A percentile compares a stretch with the other conserved stretches of the same genome.
Evolutionary conservation across 2,329 filamentous ascomycete genomes (phyloP).

Genomic region (Clonostachys chloroleuca): DNA sequence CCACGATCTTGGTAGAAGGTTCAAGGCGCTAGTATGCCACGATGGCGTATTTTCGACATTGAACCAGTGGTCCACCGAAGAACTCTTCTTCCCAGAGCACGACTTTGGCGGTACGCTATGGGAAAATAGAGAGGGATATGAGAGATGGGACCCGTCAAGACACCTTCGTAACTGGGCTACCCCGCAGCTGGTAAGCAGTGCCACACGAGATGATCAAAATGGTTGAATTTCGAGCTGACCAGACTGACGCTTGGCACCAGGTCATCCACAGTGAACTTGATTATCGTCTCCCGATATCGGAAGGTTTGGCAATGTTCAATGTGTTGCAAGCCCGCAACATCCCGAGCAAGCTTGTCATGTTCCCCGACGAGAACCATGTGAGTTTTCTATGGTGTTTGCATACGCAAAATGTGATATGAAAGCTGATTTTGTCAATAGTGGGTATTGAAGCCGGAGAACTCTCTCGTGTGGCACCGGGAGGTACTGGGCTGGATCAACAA

Average conservation of each 20-base stretch:
- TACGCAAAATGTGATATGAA: background rate
- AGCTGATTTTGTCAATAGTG: constrained; percentile 37
- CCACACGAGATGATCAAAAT: background rate
- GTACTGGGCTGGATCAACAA: constrained; percentile 76
- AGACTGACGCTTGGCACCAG: constrained; percentile 8
- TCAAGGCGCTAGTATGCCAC: constrained; percentile 85
- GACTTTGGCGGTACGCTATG: constrained; percentile 61
- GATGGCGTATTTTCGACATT: constrained; percentile 78
- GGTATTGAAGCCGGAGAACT: constrained; percentile 91
- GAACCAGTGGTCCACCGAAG: constrained; percentile 60
- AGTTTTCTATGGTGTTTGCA: constrained; percentile 8
- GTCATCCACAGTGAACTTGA: constrained; percentile 85
- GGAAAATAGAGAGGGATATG: constrained; percentile 59
- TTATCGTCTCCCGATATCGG: constrained; percentile 80
- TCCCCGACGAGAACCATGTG: constrained; percentile 68
- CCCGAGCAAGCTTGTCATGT: constrained; percentile 74
- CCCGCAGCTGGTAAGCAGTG: constrained; percentile 66
- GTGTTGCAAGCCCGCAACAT: constrained; percentile 72
- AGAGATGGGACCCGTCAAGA: constrained; percentile 65
- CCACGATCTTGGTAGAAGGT: constrained; percentile 73
- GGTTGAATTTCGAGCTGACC: background rate
- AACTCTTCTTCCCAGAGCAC: constrained; percentile 67
- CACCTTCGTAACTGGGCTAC: constrained; percentile 72
- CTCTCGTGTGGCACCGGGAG: constrained; percentile 81
- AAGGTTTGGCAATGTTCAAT: constrained; percentile 83